Percentiles rank a stretch among this genome's conserved stretches.
phyloP scores from a whole-genome alignment of 306 rosid species.

The Vigna nakashimae region DNA sequence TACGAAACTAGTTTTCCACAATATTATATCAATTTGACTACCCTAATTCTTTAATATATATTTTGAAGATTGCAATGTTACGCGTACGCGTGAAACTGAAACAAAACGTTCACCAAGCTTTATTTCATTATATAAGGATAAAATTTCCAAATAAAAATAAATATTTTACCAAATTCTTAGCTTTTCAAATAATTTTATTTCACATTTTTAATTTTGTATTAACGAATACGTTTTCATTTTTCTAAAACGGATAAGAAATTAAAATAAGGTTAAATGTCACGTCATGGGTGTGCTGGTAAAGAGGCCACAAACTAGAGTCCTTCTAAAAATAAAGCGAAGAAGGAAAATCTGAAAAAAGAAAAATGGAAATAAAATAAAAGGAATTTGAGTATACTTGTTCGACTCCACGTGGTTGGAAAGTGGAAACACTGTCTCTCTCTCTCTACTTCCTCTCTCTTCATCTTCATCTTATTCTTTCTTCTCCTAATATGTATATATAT shows the following conservation, averaged over 20 bases:
- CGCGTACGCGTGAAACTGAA: background rate
- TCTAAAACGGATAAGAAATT: background rate
- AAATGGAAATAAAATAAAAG: background rate
- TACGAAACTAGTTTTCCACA: background rate
- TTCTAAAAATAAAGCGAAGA: background rate
- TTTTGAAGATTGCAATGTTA: background rate
- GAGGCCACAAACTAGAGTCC: constrained; percentile 3
- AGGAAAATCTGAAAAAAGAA: background rate
- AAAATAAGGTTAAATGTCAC: background rate
- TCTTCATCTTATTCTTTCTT: constrained; percentile 19
- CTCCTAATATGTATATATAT: constrained; percentile 33
- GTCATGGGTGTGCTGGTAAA: constrained; percentile 33
- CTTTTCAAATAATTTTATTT: too few relatives aligned
- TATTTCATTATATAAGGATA: background rate
- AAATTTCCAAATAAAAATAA: background rate
- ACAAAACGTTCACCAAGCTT: background rate
- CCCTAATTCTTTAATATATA: background rate
- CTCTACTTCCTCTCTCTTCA: constrained; percentile 31
- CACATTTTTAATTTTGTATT: background rate
- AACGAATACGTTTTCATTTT: background rate
- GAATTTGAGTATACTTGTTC: constrained; percentile 42
- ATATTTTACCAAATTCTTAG: background rate
- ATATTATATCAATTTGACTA: background rate
- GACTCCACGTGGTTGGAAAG: constrained; percentile 56
- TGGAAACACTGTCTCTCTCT: constrained; percentile 39